Base-by-base conservation (phyloP, 176 grass and related monocot species). In the Typha latifolia region DNA sequence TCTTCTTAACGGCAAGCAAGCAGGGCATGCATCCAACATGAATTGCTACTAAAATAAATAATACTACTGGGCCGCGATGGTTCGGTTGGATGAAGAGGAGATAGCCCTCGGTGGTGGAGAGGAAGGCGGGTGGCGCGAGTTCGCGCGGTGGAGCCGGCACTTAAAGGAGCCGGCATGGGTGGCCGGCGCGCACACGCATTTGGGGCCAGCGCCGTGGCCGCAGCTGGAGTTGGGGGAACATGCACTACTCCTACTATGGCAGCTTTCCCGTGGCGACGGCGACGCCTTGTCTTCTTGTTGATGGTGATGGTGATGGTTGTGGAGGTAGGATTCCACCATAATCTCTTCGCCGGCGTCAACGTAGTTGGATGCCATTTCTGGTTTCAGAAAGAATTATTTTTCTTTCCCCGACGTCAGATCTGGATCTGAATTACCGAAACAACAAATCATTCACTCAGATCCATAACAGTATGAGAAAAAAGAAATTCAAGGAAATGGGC, bases 111-210 rank as follows among this genome's bases (percentile, higher is more conserved):
- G 3, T 1, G 48, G 74, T 10, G 75, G 23, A 24, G 73, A 23
- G 27, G 70, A 75, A 34, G 62, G 29, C 19, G 82, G 81, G 66
- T 78, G 74, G 22, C 81, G 82, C 20, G 87, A 77, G 61, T 18
- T 64, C 67, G 43, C 49, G 24, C 92, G 82, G 75, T 96, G 92
- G 80, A 96, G 82, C 1, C 92, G 92, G 66, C 92, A 96, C 82
- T 96, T 96, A 80, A 96, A 96, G 0, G 92, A 91, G 1, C 86
- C 79, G 0, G 88, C 74, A 31, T 91, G 88, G 15, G 85, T 96
- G n/a, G 93, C 72, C 61, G 93, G 88, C 1, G 93, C 85, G 15
- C 93, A 96, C n/a, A 96, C 85, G 75, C 93, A 96, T 72, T 89
- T 96, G 47, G 64, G 66, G 0, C 15, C 55, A 12, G 48, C 31